phyloP scores from a whole-genome alignment of 2,329 filamentous ascomycete genomes.

The Colletotrichum cereale region DNA sequence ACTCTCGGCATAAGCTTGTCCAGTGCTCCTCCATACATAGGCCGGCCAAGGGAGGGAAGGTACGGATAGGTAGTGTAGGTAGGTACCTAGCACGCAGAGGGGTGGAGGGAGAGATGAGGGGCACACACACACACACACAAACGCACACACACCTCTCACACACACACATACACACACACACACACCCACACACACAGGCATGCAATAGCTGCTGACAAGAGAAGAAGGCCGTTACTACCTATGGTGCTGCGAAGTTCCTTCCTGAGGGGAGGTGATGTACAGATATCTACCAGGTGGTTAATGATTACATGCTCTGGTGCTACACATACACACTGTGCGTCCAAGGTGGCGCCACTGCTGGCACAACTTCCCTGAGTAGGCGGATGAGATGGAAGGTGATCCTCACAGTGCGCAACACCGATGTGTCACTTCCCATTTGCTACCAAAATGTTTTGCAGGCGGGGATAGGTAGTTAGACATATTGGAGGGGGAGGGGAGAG shows the following conservation, averaged over 20 bases:
- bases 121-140: background rate
- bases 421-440: background rate
- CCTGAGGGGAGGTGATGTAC: background rate
- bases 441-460: constrained; percentile 12
- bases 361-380: constrained; percentile 2
- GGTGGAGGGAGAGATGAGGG: background rate
- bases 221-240: background rate
- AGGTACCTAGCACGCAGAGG: too few species aligned
- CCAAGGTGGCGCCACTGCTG: constrained; percentile 21
- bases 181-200: too few species aligned
- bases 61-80: background rate
- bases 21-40: constrained; percentile 20
- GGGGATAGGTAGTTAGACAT: background rate
- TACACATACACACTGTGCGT: background rate
- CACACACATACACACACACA: background rate
- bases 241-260: background rate
- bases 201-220: background rate
- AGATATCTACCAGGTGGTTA: background rate
- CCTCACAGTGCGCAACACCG: constrained; percentile 9
- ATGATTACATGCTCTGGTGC: background rate
- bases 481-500: background rate
- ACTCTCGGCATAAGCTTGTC: constrained; percentile 23
- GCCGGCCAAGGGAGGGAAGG: background rate
- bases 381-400: background rate
- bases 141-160: background rate